Evolutionary conservation across 495 filamentous ascomycete species (phyloP).

Genomic region (Lichina pygmaea): DNA sequence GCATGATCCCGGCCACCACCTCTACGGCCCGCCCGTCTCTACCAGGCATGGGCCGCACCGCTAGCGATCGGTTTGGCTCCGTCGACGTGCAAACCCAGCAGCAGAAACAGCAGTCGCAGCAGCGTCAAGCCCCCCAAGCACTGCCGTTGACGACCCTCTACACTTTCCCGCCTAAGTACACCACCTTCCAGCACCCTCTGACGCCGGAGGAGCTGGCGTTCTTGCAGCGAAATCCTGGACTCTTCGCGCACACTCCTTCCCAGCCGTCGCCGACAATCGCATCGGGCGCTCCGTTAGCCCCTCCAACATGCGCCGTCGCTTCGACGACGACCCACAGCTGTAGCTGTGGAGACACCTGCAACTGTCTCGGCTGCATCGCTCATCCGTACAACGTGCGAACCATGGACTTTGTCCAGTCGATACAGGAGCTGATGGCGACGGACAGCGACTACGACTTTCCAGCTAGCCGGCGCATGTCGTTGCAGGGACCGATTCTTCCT

Average conservation of each 20-base stretch:
- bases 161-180: constrained; percentile 1
- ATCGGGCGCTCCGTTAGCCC: background rate
- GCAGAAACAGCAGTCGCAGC: background rate
- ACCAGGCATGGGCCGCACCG: too few relatives aligned
- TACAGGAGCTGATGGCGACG: constrained; percentile 18
- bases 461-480: background rate
- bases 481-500: background rate
- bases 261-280: background rate
- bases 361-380: constrained; percentile 38
- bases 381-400: constrained; percentile 54
- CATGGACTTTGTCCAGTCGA: constrained; percentile 30
- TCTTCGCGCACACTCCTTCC: constrained; percentile 1
- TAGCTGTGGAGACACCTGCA: constrained; percentile 35
- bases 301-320: background rate
- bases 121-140: background rate
- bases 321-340: constrained; percentile 22
- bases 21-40: too few relatives aligned
- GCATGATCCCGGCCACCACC: too few relatives aligned
- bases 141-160: background rate
- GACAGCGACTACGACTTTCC: background rate
- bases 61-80: background rate
- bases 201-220: constrained; percentile 1
- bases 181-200: constrained; percentile 2
- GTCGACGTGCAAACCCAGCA: background rate
- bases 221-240: background rate